These are phyloP conservation scores for Staphylotrichum tortipilum DNA, from an alignment of 495 filamentous ascomycete genomes.

Conservation along the genomic window DNA sequence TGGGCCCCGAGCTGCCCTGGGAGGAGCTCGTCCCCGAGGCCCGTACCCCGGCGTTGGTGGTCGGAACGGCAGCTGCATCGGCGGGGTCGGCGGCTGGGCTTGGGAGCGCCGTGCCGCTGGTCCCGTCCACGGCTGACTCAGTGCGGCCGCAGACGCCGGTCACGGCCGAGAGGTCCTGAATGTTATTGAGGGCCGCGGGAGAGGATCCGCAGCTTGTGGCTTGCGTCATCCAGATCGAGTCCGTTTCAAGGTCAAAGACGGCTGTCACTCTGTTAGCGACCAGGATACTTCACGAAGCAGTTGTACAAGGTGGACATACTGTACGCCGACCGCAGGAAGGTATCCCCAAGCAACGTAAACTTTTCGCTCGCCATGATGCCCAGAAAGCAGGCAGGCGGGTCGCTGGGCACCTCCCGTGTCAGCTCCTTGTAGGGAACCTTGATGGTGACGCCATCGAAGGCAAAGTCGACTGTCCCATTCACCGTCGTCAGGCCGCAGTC, in stretches of 20 bases:
- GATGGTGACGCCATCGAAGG: conserved; percentile 60
- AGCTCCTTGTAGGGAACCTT: conserved; percentile 52
- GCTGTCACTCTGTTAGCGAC: conserved; percentile 16
- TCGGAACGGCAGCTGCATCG: background rate
- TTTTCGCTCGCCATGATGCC: conserved; percentile 64
- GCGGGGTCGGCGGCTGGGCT: background rate
- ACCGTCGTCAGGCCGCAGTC: conserved; percentile 60
- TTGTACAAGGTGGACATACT: too few species aligned
- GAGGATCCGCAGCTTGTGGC: conserved; percentile 38
- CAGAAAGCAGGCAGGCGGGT: conserved; percentile 54
- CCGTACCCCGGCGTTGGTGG: background rate
- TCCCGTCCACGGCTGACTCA: background rate
- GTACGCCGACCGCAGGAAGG: conserved; percentile 85
- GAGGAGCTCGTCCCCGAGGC: background rate
- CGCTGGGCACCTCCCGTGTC: conserved; percentile 40
- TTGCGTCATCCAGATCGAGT: conserved; percentile 37
- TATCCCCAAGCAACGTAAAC: conserved; percentile 73
- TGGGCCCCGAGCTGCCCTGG: background rate
- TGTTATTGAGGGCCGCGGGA: conserved; percentile 23
- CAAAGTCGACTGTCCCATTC: conserved; percentile 63
- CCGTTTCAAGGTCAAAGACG: conserved; percentile 40
- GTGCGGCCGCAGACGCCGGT: conserved; percentile 16
- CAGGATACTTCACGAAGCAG: too few species aligned
- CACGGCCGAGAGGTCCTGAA: conserved; percentile 12
- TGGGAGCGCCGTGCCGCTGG: background rate